phyloP scores from a whole-genome alignment of 371 early-diverging fungal species.

The Rhizoclosmatium hyalinum region DNA sequence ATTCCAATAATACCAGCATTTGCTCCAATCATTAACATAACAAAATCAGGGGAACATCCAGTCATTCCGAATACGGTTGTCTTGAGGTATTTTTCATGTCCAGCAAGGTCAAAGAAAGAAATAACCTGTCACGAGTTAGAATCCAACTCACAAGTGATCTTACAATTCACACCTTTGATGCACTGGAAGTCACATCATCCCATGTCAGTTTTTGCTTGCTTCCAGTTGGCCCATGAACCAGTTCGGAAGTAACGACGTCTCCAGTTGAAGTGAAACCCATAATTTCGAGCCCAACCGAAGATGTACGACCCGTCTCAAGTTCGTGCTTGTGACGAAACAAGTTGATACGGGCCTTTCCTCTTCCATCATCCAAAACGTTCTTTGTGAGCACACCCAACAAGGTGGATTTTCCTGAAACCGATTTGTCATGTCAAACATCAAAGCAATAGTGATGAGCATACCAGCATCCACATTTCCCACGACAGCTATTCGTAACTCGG shows the following conservation, averaged over 20 bases:
- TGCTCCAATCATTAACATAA: slow-evolving; percentile 88
- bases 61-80: slow-evolving; percentile 95
- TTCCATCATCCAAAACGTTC: slow-evolving; percentile 88
- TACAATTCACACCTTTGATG: slow-evolving; percentile 65
- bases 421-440: neutral
- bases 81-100: slow-evolving; percentile 93
- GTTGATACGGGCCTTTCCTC: slow-evolving; percentile 89
- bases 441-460: neutral
- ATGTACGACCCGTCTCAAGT: slow-evolving; percentile 88
- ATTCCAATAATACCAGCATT: slow-evolving; percentile 93
- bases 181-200: slow-evolving; percentile 79
- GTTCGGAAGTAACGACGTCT: slow-evolving; percentile 65
- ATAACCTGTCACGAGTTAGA: slow-evolving; percentile 56
- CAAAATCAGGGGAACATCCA: slow-evolving; percentile 87
- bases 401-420: slow-evolving; percentile 71
- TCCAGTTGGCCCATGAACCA: slow-evolving; percentile 34
- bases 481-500: slow-evolving; percentile 88
- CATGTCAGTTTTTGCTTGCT: slow-evolving; percentile 73
- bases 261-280: slow-evolving; percentile 83
- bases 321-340: slow-evolving; percentile 94
- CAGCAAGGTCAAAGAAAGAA: slow-evolving; percentile 88
- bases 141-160: neutral
- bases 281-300: slow-evolving; percentile 90
- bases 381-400: slow-evolving; percentile 90
- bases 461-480: slow-evolving; percentile 84